These are phyloP conservation scores for Tolypocladium tundrense DNA, from an alignment of 2,329 filamentous ascomycete species.

Conservation along the genomic window DNA sequence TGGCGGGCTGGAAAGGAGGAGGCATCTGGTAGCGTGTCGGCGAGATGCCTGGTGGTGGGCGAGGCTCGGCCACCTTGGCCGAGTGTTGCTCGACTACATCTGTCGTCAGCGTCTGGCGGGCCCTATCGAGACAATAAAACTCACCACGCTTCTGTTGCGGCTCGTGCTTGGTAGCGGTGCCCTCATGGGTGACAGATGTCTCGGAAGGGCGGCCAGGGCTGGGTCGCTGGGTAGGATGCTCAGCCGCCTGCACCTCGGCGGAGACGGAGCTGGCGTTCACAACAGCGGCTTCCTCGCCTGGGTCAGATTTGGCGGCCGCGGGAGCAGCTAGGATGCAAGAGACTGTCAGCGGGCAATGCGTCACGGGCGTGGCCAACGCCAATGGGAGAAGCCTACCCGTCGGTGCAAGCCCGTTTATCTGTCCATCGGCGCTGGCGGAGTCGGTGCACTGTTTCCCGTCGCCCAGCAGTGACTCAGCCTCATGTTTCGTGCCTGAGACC, in stretches of 20 bases:
- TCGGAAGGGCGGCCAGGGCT: conserved; percentile 4
- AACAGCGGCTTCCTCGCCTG: background rate
- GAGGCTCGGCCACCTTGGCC: conserved; percentile 10
- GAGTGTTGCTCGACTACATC: conserved; percentile 7
- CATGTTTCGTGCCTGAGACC: background rate
- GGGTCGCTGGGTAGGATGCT: background rate
- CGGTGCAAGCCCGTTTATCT: background rate
- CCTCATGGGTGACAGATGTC: background rate
- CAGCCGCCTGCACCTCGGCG: conserved; percentile 1
- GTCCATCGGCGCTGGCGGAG: background rate
- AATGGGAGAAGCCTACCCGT: conserved; percentile 1
- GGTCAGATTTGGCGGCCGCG: background rate
- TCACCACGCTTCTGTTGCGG: conserved; percentile 7
- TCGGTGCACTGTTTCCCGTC: background rate
- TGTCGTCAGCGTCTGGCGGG: conserved; percentile 2
- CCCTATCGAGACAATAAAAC: background rate
- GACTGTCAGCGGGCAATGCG: background rate
- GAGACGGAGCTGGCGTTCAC: background rate
- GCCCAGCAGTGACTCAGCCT: background rate
- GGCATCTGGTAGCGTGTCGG: conserved; percentile 31
- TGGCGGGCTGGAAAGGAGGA: conserved; percentile 29
- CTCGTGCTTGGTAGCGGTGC: conserved; percentile 3
- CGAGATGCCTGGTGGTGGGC: conserved; percentile 20
- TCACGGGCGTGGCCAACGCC: background rate
- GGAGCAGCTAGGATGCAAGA: background rate